Evolutionary conservation across 2,329 filamentous ascomycete genomes (phyloP), one percentile per base, ranked within the genome.

Genomic region (Fusarium longipes): DNA sequence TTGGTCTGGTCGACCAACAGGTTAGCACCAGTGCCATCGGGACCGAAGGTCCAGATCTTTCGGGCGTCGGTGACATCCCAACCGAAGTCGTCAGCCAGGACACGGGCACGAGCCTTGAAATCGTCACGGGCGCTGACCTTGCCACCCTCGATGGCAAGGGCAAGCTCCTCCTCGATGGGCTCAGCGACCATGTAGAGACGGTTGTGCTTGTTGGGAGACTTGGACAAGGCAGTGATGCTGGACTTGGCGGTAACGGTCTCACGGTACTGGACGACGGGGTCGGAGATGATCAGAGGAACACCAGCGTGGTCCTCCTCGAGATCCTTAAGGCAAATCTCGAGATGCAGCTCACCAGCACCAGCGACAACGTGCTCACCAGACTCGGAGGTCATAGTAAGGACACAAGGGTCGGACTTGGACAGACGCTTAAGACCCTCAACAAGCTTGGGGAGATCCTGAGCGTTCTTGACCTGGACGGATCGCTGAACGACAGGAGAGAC

Each of bases 151-250:
- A 99, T 99, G 78, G 91, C 92, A 78, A 89, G 88, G 76, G 92
- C 87, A 65, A 99, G 91, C 76, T 98, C 96, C 88, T 99, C 96
- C 43, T 89, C 89, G 57, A 99, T 87, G 76, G 96, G 96, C 84
- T 93, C 85, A 71, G 96, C 96, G 82, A 88, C 89, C 84, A 99
- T 90, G 88, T 98, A 99, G 66, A 99, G 88, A 93, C 96, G 95
- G 89, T 99, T 99, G 92, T 99, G 96, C 93, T 99, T 99, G 92
- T 99, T 99, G 86, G 96, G 96, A 47, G 96, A 99, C 89, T 99
- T 99, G 83, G 96, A 98, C 78, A 99, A 88, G 74, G 96, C 96
- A 78, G 93, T 96, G 78, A 98, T 98, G 88, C 90, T 93, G 56
- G 96, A 98, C 80, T 89, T 89, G 77, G 71, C 87, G 75, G 83